Evolutionary conservation across 495 filamentous ascomycete genomes (phyloP).

Genomic region (Aspergillus carlsbadensis): DNA sequence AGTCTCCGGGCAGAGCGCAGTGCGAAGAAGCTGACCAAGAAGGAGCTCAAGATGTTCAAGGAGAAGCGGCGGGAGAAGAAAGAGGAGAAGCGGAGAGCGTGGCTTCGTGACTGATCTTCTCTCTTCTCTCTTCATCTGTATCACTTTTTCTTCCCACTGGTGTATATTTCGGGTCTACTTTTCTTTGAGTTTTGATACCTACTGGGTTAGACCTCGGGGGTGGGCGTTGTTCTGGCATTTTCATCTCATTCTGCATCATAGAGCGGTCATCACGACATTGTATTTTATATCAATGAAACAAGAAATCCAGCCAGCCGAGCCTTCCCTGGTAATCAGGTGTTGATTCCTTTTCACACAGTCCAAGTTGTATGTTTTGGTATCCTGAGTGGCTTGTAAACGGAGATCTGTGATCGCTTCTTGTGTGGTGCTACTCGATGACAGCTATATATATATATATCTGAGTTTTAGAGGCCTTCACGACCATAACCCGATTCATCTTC

Average conservation of each 20-base stretch:
- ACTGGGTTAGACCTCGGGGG: conserved; percentile 8
- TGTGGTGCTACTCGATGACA: too few relatives aligned
- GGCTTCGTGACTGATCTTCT: conserved; percentile 71
- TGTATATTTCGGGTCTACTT: neutral
- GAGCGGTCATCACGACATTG: neutral
- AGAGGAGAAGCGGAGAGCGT: conserved; percentile 90
- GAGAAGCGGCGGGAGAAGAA: conserved; percentile 82
- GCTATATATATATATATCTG: too few relatives aligned
- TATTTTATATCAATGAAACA: conserved; percentile 4
- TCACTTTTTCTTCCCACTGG: neutral
- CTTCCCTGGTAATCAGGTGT: too few relatives aligned
- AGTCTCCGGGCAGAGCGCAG: conserved; percentile 89
- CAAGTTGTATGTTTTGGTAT: neutral
- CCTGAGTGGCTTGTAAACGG: too few relatives aligned
- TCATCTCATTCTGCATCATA: conserved; percentile 4
- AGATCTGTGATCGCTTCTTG: neutral
- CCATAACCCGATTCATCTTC: too few relatives aligned
- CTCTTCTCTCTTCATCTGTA: neutral
- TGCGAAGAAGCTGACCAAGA: conserved; percentile 82
- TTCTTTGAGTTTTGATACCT: conserved; percentile 11
- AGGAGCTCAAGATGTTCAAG: conserved; percentile 75
- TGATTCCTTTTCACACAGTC: too few relatives aligned
- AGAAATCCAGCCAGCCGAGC: too few relatives aligned
- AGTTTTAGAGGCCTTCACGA: too few relatives aligned
- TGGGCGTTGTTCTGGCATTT: conserved; percentile 10